A percentile compares a stretch with the other conserved stretches of the same genome.
Conservation (phyloP, 2,329 filamentous ascomycete species). For the Laburnicola sp. region DNA sequence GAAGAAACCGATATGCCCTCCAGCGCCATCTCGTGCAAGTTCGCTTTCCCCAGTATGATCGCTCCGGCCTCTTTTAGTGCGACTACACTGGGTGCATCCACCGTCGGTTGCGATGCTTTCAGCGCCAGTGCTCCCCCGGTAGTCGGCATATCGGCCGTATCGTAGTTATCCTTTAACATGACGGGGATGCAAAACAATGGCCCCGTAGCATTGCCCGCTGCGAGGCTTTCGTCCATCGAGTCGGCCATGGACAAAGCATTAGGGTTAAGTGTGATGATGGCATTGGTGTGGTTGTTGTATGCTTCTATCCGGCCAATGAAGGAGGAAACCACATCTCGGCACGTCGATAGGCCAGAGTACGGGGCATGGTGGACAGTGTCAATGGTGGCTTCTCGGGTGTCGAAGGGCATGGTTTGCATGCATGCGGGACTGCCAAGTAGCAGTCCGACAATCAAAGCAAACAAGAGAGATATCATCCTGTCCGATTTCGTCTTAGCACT, state of each 20-base stretch:
- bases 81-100: slow-evolving; percentile 56
- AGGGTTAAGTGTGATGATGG: slow-evolving; percentile 59
- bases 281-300: slow-evolving; percentile 61
- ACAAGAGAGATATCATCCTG: slow-evolving; percentile 5
- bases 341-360: slow-evolving; percentile 57
- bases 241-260: slow-evolving; percentile 55
- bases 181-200: slow-evolving; percentile 64
- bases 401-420: slow-evolving; percentile 47
- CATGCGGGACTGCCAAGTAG: slow-evolving; percentile 13
- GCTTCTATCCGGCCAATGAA: slow-evolving; percentile 62
- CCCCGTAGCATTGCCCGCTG: slow-evolving; percentile 54
- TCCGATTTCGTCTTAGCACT: not conserved
- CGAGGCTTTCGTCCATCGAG: slow-evolving; percentile 52
- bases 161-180: slow-evolving; percentile 67
- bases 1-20: slow-evolving; percentile 67
- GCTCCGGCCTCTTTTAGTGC: slow-evolving; percentile 57
- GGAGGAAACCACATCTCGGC: slow-evolving; percentile 57
- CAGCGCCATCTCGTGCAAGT: slow-evolving; percentile 65
- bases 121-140: slow-evolving; percentile 60
- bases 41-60: slow-evolving; percentile 61
- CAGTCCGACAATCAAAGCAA: not conserved
- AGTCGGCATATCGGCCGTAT: slow-evolving; percentile 59
- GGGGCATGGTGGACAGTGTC: slow-evolving; percentile 60
- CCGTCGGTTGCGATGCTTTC: slow-evolving; percentile 50
- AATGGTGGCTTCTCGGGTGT: slow-evolving; percentile 63